These are phyloP conservation scores for Sphaerulina populicola DNA, from an alignment of 2,329 filamentous ascomycete genomes.

Conservation along the genomic window DNA sequence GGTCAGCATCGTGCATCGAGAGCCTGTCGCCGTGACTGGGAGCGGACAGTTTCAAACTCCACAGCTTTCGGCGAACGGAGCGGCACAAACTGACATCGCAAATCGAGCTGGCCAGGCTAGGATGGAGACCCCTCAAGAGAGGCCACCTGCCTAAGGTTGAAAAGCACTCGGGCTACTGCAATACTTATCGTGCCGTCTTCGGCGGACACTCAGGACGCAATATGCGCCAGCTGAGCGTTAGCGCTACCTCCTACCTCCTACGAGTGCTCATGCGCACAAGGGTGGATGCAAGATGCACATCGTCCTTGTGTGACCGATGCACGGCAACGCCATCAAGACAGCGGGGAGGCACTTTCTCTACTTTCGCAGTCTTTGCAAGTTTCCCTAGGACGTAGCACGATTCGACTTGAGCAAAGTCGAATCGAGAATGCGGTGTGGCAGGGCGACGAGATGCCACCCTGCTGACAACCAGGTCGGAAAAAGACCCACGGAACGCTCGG, in stretches of 20 bases:
- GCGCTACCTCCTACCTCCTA: neutral
- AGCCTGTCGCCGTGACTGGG: conserved; percentile 7
- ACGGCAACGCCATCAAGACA: neutral
- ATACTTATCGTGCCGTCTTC: conserved; percentile 6
- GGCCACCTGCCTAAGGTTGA: conserved; percentile 1
- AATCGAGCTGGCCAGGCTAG: conserved; percentile 4
- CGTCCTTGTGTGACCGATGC: conserved; percentile 4
- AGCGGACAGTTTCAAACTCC: conserved; percentile 8
- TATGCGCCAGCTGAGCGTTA: neutral
- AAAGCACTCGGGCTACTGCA: conserved; percentile 2
- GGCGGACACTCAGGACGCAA: neutral
- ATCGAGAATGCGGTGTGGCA: neutral
- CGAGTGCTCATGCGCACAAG: conserved; percentile 9
- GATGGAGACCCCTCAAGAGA: conserved; percentile 2
- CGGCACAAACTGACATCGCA: conserved; percentile 7
- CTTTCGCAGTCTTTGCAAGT: neutral
- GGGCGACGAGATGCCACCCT: neutral
- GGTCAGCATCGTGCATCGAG: conserved; percentile 3
- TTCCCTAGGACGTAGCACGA: neutral
- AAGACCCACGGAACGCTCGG: conserved; percentile 6
- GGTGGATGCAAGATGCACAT: conserved; percentile 4
- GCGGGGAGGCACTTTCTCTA: neutral
- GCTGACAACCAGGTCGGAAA: neutral
- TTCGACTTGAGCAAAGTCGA: neutral
- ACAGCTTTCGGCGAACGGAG: conserved; percentile 9